A percentile compares a stretch with the other conserved stretches of the same genome.
These are phyloP conservation scores for Nicotiana tabacum DNA, from an alignment of 257 asterid species.

Conservation along the genomic window DNA sequence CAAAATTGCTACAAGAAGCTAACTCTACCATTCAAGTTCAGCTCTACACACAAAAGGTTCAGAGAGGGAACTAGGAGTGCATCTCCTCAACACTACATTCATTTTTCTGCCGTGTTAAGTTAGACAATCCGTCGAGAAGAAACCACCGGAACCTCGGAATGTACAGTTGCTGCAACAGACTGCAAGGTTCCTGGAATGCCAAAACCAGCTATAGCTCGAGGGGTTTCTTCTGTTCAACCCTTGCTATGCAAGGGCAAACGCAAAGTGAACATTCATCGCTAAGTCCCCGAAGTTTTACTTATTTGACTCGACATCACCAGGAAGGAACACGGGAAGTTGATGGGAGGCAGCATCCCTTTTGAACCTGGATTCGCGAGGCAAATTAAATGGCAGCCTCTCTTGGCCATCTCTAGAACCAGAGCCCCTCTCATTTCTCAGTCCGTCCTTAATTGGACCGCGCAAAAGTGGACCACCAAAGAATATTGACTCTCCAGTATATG, in stretches of 20 bases:
- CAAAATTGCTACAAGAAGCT: neutral
- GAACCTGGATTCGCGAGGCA: conserved; percentile 54
- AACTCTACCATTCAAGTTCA: neutral
- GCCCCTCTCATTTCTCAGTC: conserved; percentile 40
- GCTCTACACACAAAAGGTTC: neutral
- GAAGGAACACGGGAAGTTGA: conserved; percentile 90
- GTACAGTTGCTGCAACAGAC: conserved; percentile 8
- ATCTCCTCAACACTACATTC: conserved; percentile 6
- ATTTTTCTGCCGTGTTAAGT: neutral
- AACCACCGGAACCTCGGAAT: conserved; percentile 47
- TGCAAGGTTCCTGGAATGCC: conserved; percentile 39
- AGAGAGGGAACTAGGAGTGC: neutral
- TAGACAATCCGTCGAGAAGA: conserved; percentile 24
- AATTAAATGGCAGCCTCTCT: conserved; percentile 31
- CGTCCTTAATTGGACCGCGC: conserved; percentile 53
- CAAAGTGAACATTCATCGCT: neutral
- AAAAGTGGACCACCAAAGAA: conserved; percentile 95
- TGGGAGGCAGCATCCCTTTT: conserved; percentile 73
- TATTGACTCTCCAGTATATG: conserved; percentile 73
- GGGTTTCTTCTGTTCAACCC: conserved; percentile 38
- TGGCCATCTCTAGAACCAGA: conserved; percentile 42
- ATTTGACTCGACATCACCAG: conserved; percentile 54
- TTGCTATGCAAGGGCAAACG: neutral
- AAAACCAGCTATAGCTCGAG: conserved; percentile 19
- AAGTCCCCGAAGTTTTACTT: conserved; percentile 26